Base-by-base conservation (phyloP, 2,329 filamentous ascomycete genomes). In the Chrysoporthe deuterocubensis region DNA sequence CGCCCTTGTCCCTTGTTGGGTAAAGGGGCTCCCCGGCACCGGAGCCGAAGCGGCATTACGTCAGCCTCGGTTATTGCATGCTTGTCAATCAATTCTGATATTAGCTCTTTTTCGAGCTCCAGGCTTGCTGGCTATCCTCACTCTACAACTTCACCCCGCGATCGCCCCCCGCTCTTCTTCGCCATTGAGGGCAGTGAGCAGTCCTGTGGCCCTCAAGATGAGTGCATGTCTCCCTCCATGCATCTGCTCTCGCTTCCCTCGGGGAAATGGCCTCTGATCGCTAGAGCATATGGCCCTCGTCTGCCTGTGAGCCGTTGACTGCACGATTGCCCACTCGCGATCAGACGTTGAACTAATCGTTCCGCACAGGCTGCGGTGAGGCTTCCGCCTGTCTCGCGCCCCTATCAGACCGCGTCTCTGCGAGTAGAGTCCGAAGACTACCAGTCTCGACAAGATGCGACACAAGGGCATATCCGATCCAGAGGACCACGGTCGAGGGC, bases 201-300 rank as follows among this genome's bases (percentile, higher is more conserved):
- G 40, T 46, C 42, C 42, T 42, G 14, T 26, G 26, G 42, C 14
- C 34, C n/a, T 58, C 62, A 65, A 48, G 40, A 65, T 65, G 62
- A 58, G 42, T 65, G 52, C 54, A 58, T 58, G 62, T 21, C 62
- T 26, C 62, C 62, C 62, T 64, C 32, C 11, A 65, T 65, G 62
- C 40, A 58, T 58, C n/a, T 44, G 62, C 52, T 18, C 21, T 26
- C 32, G 14, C 16, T 14, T 18, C 11, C 21, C 40, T 58, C 14
- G 40, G 40, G 21, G 42, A 65, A 46, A 11, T n/a, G 52, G 62
- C 21, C 37, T 32, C 18, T 46, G 1, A 46, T 37, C 11, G 14
- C 62, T 26, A 32, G 6, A 46, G 52, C 42, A 64, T 46, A n/a
- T n/a, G 21, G 50, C 21, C 21, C 40, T 56, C 62, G 26, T 57